Conservation (phyloP, 2,329 filamentous ascomycete species). For the Monosporascus sp. region DNA sequence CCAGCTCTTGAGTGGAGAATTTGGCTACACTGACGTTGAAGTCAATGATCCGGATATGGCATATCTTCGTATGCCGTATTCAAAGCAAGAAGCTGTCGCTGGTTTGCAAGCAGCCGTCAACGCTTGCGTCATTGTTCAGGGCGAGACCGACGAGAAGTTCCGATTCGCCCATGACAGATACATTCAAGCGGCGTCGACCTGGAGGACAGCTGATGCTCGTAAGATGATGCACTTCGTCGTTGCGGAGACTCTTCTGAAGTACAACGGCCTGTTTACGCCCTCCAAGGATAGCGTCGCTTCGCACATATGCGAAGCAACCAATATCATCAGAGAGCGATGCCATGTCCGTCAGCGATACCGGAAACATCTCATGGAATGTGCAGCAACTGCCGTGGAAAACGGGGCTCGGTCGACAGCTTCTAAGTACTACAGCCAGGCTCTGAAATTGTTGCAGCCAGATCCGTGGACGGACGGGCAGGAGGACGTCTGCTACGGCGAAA, state of each 20-base stretch:
- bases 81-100: conserved; percentile 63
- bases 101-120: conserved; percentile 80
- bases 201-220: conserved; percentile 63
- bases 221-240: conserved; percentile 86
- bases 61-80: conserved; percentile 42
- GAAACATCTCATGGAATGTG: conserved; percentile 72
- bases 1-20: conserved; percentile 70
- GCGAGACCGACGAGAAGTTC: conserved; percentile 81
- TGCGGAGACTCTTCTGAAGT: conserved; percentile 72
- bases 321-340: conserved; percentile 66
- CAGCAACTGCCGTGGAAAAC: conserved; percentile 71
- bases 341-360: conserved; percentile 60
- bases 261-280: conserved; percentile 55
- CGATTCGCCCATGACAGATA: conserved; percentile 87
- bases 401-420: conserved; percentile 78
- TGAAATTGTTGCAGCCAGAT: conserved; percentile 71
- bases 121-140: conserved; percentile 74
- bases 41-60: conserved; percentile 20
- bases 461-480: conserved; percentile 66
- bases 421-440: conserved; percentile 73
- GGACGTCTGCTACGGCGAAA: conserved; percentile 83
- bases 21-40: conserved; percentile 52
- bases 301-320: conserved; percentile 74
- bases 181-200: conserved; percentile 63
- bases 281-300: conserved; percentile 69